phyloP scores from a whole-genome alignment of 805 yeast genomes.

The Candida arabinofermentans region DNA sequence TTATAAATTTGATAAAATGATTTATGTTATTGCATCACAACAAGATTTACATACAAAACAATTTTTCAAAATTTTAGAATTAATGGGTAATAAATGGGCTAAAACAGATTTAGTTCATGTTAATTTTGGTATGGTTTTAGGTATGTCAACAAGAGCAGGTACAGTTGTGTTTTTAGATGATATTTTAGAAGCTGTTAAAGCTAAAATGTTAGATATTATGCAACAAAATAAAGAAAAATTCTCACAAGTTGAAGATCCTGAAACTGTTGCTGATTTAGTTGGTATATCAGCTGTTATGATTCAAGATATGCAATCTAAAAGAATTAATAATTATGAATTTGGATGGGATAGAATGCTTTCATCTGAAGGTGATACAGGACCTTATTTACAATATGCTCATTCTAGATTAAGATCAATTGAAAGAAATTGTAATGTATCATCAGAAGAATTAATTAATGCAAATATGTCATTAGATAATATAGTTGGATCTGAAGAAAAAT shows the following conservation, averaged over 20 bases:
- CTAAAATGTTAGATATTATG: slow-evolving; percentile 96
- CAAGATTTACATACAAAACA: slow-evolving; percentile 94
- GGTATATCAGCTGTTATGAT: slow-evolving; percentile 98
- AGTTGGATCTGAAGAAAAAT: slow-evolving; percentile 26
- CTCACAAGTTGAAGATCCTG: slow-evolving; percentile 91
- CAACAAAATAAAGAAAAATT: slow-evolving; percentile 85
- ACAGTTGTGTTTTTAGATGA: slow-evolving; percentile 97
- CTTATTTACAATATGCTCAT: slow-evolving; percentile 97
- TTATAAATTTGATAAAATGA: slow-evolving; percentile 89
- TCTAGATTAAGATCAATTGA: slow-evolving; percentile 93
- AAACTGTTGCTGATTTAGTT: slow-evolving; percentile 87
- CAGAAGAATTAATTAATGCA: slow-evolving; percentile 24
- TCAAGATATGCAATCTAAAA: slow-evolving; percentile 97
- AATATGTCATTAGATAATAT: slow-evolving; percentile 28
- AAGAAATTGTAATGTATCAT: slow-evolving; percentile 65
- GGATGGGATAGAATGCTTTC: slow-evolving; percentile 98
- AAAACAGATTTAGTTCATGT: slow-evolving; percentile 62
- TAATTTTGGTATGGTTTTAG: slow-evolving; percentile 96
- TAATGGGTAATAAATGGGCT: slow-evolving; percentile 89
- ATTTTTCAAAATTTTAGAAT: slow-evolving; percentile 88
- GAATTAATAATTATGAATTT: slow-evolving; percentile 93
- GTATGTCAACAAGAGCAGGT: slow-evolving; percentile 98
- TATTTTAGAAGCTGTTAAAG: slow-evolving; percentile 89
- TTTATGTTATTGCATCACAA: slow-evolving; percentile 93
- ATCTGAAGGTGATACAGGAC: slow-evolving; percentile 99